These are phyloP conservation scores for Paraphoma sp. DNA, from an alignment of 2,329 filamentous ascomycete genomes.

Conservation along the genomic window DNA sequence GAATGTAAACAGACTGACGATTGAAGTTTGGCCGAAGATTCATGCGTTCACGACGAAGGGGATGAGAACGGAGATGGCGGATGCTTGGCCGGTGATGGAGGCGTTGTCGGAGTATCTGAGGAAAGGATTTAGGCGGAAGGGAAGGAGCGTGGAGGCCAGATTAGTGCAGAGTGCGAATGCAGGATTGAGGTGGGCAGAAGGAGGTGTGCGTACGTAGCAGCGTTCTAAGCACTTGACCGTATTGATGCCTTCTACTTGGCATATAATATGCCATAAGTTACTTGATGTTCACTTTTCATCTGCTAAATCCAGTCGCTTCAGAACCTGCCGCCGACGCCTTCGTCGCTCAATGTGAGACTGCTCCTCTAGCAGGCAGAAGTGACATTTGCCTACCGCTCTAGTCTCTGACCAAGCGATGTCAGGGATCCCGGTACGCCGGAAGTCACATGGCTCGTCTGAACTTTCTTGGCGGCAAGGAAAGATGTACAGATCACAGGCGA, in stretches of 20 bases:
- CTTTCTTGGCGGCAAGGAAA: neutral
- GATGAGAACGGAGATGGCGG: neutral
- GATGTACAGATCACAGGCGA: neutral
- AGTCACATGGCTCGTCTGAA: neutral
- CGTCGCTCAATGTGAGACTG: neutral
- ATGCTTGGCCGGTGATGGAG: conserved; percentile 5
- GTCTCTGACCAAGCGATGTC: neutral
- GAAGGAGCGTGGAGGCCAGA: neutral
- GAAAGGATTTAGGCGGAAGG: conserved; percentile 3
- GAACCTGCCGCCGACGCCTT: no score
- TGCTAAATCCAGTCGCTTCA: no score
- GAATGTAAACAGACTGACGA: neutral
- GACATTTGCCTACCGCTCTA: neutral
- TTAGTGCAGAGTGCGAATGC: conserved; percentile 2
- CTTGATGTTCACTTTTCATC: no score
- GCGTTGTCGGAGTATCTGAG: conserved; percentile 4
- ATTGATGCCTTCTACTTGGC: no score
- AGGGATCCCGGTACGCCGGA: neutral
- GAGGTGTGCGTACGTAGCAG: neutral
- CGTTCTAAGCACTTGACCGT: no score
- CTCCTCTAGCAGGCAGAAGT: neutral
- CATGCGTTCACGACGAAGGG: neutral
- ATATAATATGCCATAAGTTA: no score
- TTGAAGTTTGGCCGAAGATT: conserved; percentile 9
- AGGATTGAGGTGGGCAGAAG: conserved; percentile 1